These are phyloP conservation scores for Coemansia furcata DNA, from an alignment of 192 early-diverging fungal genomes.

Conservation along the genomic window DNA sequence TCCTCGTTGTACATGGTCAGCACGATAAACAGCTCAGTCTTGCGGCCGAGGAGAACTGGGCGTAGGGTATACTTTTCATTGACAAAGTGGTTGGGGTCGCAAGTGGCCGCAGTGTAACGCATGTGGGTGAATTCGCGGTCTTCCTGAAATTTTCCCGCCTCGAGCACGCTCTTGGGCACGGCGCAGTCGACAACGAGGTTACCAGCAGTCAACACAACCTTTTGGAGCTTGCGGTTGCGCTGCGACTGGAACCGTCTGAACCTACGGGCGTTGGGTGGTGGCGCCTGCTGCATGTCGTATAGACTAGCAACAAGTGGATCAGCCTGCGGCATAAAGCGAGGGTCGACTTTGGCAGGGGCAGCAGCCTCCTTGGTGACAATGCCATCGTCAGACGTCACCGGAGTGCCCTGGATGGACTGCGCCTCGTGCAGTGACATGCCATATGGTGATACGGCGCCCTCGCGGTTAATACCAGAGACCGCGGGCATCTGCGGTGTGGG, in stretches of 20 bases:
- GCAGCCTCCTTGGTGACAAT: slow-evolving; percentile 10
- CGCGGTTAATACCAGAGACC: not conserved
- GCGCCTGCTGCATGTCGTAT: slow-evolving; percentile 45
- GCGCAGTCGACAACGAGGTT: slow-evolving; percentile 75
- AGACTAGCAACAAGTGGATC: slow-evolving; percentile 39
- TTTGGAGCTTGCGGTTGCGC: slow-evolving; percentile 49
- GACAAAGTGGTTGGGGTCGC: slow-evolving; percentile 82
- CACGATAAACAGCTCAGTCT: slow-evolving; percentile 89
- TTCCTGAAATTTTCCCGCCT: slow-evolving; percentile 49
- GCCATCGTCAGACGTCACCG: slow-evolving; percentile 34
- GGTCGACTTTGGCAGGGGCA: slow-evolving; percentile 32
- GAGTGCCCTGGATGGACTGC: slow-evolving; percentile 34
- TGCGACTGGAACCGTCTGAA: slow-evolving; percentile 52
- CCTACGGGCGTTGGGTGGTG: slow-evolving; percentile 46
- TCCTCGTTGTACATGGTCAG: slow-evolving; percentile 95
- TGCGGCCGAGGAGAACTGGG: slow-evolving; percentile 65
- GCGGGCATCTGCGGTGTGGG: slow-evolving; percentile 33
- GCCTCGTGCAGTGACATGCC: slow-evolving; percentile 40
- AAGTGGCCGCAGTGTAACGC: slow-evolving; percentile 91
- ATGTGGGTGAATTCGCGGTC: slow-evolving; percentile 87
- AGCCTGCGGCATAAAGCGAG: slow-evolving; percentile 46
- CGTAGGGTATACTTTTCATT: slow-evolving; percentile 74
- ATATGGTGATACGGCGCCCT: not conserved
- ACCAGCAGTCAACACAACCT: slow-evolving; percentile 65
- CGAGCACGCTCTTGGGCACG: slow-evolving; percentile 60